These are phyloP conservation scores for Lentinula detonsa DNA, from an alignment of 768 basidiomycete species.

Conservation along the genomic window DNA sequence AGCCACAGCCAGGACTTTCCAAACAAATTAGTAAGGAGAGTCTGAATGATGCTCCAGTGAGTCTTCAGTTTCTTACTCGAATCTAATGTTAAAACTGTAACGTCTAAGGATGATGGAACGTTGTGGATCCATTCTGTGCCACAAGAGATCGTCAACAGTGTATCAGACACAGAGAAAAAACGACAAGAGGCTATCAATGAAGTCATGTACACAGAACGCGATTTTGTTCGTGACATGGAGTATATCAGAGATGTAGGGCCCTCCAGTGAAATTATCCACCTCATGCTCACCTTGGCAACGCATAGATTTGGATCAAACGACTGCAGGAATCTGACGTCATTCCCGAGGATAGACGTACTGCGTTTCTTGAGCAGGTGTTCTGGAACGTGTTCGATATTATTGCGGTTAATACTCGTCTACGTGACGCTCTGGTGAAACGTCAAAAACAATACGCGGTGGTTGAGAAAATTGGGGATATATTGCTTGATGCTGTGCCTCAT, in stretches of 20 bases:
- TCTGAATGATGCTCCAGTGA: conserved; percentile 70
- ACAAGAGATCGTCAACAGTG: conserved; percentile 87
- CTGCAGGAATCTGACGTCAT: conserved; percentile 74
- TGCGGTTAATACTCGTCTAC: conserved; percentile 82
- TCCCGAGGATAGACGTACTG: conserved; percentile 65
- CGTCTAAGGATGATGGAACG: conserved; percentile 48
- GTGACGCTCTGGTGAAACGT: conserved; percentile 89
- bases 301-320: conserved; percentile 84
- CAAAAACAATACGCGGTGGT: conserved; percentile 96
- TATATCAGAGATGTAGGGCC: conserved; percentile 85
- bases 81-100: conserved; percentile 3
- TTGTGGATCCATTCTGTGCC: conserved; percentile 97
- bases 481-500: conserved; percentile 79
- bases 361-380: conserved; percentile 92
- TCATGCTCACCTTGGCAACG: conserved; percentile 1
- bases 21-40: conserved; percentile 81
- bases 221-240: conserved; percentile 97
- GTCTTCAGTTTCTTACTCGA: conserved; percentile 11
- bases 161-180: conserved; percentile 90
- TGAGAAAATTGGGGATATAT: conserved; percentile 85
- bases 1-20: conserved; percentile 83
- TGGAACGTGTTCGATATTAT: conserved; percentile 98
- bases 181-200: conserved; percentile 99
- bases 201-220: conserved; percentile 89
- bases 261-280: conserved; percentile 1